A percentile compares a stretch with the other conserved stretches of the same genome.
phyloP scores from a whole-genome alignment of 495 filamentous ascomycete genomes.

The Aspergillus heteromorphus region DNA sequence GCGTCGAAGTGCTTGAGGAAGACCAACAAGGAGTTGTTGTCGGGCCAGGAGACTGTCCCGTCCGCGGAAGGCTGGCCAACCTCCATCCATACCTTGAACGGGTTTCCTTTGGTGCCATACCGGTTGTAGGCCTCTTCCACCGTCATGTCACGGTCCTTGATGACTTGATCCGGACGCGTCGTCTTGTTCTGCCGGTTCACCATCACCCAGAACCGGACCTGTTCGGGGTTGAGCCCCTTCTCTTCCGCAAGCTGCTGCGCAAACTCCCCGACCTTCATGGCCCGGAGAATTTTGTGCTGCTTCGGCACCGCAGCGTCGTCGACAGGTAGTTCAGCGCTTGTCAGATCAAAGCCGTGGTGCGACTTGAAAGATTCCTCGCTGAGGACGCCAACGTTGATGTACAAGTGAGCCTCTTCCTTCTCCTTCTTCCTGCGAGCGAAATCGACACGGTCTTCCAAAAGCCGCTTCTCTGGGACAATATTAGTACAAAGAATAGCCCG shows the following conservation, averaged over 20 bases:
- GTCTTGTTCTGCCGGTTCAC: constrained; percentile 99
- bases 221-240: constrained; percentile 49
- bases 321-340: constrained; percentile 63
- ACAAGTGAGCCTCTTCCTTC: constrained; percentile 88
- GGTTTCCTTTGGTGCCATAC: constrained; percentile 61
- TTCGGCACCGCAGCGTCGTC: constrained; percentile 53
- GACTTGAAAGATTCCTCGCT: constrained; percentile 71
- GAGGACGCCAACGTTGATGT: constrained; percentile 74
- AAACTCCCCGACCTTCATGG: constrained; percentile 70
- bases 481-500: constrained; percentile 22
- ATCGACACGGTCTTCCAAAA: constrained; percentile 75
- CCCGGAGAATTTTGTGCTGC: constrained; percentile 62
- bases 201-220: constrained; percentile 88
- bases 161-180: constrained; percentile 78
- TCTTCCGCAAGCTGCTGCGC: constrained; percentile 63
- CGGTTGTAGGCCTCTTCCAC: constrained; percentile 74
- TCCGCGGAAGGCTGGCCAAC: constrained; percentile 60
- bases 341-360: constrained; percentile 82
- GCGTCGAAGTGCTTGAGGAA: constrained; percentile 92
- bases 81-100: constrained; percentile 85
- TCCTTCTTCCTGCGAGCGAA: constrained; percentile 74
- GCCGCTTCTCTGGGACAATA: constrained; percentile 49
- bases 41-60: constrained; percentile 64
- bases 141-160: constrained; percentile 70
- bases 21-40: constrained; percentile 65